Evolutionary conservation across 2,329 filamentous ascomycete genomes (phyloP), one percentile per base, ranked within the genome.

Genomic region (Colletotrichum sp.): DNA sequence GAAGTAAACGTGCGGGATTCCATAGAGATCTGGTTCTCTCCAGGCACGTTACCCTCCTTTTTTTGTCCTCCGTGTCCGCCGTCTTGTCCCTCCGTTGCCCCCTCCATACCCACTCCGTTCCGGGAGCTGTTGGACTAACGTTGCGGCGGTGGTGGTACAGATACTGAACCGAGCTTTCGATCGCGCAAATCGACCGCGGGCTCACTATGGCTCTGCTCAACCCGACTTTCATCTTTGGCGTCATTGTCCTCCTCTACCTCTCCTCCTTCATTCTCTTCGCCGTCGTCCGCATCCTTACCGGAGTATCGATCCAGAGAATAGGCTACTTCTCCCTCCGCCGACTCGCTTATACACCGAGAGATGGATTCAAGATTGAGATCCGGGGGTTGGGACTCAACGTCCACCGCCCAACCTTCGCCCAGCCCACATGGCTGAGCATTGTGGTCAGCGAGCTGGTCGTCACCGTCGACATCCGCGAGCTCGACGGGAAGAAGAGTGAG

Each of bases 341-440:
- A 79, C 94, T 99, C 77, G 94, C 96, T 74, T 98, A 97, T 84
- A 95, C 95, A 16, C 95, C 95, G 32, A 93, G 91, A 84, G 95
- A 98, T 90, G 97, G 97, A 79, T 88, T 98, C 81, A 94, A 94
- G 80, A 92, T 99, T 84, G 95, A 98, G 84, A 93, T 99, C 72
- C 93, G 97, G 66, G 95, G 96, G 66, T 89, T 99, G 68, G 96
- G 97, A 60, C 89, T 99, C 80, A 94, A 95, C 73, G 86, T 98
- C 77, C 97, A 99, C 85, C 93, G 96, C 6, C 97, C 97, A 15
- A 98, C 97, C 8, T 98, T 99, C 85, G 95, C 96, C 62, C 96
- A 98, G 84, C 97, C 97, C 60, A 98, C 97, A 77, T 98, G 96
- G 96, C 88, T 98, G 80, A 98, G 96, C 83, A 89, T 99, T 66